Conservation (phyloP, 257 asterid genomes). For the Paulownia fortunei region DNA sequence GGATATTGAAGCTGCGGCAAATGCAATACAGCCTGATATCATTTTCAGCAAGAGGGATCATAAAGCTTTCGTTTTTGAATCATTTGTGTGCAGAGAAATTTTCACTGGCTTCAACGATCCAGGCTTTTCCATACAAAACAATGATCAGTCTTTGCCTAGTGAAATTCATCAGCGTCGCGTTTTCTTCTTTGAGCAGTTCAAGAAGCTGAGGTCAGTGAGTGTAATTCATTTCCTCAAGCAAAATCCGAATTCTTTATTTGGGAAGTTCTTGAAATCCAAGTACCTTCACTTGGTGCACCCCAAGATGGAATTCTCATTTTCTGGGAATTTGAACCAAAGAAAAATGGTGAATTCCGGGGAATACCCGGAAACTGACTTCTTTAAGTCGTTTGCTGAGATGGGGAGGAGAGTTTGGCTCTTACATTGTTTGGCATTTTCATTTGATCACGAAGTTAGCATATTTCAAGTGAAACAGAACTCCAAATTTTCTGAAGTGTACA, state of each 20-base stretch:
- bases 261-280: constrained; percentile 71
- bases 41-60: constrained; percentile 60
- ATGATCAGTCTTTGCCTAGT: constrained; percentile 31
- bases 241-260: constrained; percentile 60
- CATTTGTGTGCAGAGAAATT: constrained; percentile 81
- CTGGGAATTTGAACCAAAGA: constrained; percentile 84
- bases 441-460: constrained; percentile 55
- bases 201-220: constrained; percentile 53
- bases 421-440: constrained; percentile 75
- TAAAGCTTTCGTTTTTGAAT: constrained; percentile 74
- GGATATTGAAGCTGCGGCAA: constrained; percentile 86
- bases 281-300: constrained; percentile 86
- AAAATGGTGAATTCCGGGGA: constrained; percentile 76
- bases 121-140: constrained; percentile 36
- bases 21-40: constrained; percentile 54
- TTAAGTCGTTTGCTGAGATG: constrained; percentile 85
- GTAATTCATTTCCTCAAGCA: constrained; percentile 58
- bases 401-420: constrained; percentile 87
- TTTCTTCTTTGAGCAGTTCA: constrained; percentile 68
- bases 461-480: constrained; percentile 61
- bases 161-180: constrained; percentile 42
- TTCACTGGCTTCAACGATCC: constrained; percentile 65
- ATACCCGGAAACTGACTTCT: constrained; percentile 85
- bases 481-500: constrained; percentile 78
- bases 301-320: constrained; percentile 89